Evolutionary conservation across 179 eudicot species (phyloP).

Genomic region (Beta macrorhiza): DNA sequence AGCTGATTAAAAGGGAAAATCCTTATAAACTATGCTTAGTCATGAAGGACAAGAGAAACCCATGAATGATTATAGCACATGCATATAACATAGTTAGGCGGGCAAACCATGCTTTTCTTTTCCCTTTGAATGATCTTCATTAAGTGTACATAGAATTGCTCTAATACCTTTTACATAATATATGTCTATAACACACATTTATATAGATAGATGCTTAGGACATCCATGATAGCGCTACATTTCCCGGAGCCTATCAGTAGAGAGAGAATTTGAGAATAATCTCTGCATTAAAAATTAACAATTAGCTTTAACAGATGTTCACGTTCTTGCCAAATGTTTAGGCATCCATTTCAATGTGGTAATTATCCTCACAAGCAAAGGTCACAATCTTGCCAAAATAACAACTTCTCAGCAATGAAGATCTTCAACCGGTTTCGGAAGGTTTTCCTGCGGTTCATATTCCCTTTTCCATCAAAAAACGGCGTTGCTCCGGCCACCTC

Average conservation of each 20-base stretch:
- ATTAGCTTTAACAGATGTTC: neutral
- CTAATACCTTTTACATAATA: neutral
- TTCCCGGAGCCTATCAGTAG: neutral
- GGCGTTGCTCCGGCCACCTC: neutral
- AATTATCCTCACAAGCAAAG: neutral
- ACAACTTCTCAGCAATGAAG: constrained; percentile 37
- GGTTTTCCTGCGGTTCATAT: constrained; percentile 39
- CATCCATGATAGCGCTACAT: neutral
- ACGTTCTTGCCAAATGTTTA: neutral
- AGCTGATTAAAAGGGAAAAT: neutral
- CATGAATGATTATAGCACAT: constrained; percentile 15
- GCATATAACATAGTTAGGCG: constrained; percentile 14
- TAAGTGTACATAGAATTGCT: neutral
- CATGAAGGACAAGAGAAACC: constrained; percentile 3
- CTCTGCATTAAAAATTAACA: neutral
- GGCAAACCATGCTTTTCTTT: constrained; percentile 9
- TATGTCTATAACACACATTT: constrained; percentile 1
- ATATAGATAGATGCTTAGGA: constrained; percentile 3
- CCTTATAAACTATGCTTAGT: constrained; percentile 12
- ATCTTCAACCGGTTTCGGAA: constrained; percentile 42
- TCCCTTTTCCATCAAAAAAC: constrained; percentile 23
- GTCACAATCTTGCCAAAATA: neutral
- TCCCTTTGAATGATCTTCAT: neutral
- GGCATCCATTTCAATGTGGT: neutral
- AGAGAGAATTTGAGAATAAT: neutral